A percentile compares a stretch with the other conserved stretches of the same genome.
Evolutionary conservation across 441 rosid genomes (phyloP).

Genomic region (Syzygium syzygioides): DNA sequence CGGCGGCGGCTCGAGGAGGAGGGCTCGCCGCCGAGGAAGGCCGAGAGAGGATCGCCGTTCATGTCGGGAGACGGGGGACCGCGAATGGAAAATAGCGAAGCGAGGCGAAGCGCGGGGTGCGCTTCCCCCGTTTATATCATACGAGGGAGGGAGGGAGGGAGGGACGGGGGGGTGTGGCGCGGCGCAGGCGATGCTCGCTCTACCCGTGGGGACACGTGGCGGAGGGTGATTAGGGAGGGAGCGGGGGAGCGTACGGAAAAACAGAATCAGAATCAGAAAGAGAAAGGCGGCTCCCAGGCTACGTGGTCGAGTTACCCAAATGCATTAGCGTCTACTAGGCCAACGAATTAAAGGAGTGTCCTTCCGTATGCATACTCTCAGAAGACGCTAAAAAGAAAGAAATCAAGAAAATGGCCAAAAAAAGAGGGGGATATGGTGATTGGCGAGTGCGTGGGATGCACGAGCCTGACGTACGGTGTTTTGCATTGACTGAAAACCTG

Average conservation of each 20-base stretch:
- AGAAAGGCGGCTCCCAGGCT: constrained; percentile 17
- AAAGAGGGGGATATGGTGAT: too few relatives aligned
- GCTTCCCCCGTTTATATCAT: not conserved
- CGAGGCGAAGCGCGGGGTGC: not conserved
- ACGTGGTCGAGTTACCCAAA: constrained; percentile 14
- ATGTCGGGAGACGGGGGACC: constrained; percentile 3
- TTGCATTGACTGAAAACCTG: not conserved
- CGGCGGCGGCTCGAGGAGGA: not conserved
- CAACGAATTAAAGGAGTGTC: not conserved
- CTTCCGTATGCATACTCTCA: not conserved
- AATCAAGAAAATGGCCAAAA: not conserved
- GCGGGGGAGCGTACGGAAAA: not conserved
- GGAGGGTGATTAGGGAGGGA: not conserved
- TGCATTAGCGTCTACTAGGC: not conserved
- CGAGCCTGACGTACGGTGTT: not conserved
- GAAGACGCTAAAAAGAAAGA: not conserved
- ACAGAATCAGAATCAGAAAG: not conserved
- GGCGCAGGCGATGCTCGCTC: not conserved
- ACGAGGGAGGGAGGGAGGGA: not conserved
- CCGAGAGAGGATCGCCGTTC: constrained; percentile 12
- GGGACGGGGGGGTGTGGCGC: not conserved
- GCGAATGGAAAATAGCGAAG: not conserved
- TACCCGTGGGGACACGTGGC: constrained; percentile 23
- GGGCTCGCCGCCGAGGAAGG: not conserved
- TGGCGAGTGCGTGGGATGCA: not conserved